A percentile compares a stretch with the other conserved stretches of the same genome.
Conservation (phyloP, 140 eudicot genomes). For the Ambrosia hybrid region DNA sequence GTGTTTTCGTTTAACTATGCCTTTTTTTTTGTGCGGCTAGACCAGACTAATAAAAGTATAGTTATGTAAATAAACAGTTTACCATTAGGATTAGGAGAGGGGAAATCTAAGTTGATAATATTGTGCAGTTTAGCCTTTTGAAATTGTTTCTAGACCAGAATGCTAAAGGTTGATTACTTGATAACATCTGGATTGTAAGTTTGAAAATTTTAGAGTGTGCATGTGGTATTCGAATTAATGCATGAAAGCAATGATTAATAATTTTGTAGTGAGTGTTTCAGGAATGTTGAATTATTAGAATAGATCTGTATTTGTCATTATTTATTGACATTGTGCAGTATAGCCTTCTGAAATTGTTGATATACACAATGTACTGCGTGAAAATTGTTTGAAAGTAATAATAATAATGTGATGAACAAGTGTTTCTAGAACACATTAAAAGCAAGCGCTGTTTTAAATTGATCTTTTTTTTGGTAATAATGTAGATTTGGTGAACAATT, state of each 20-base stretch:
- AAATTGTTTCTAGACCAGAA: too few relatives aligned
- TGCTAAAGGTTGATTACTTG: too few relatives aligned
- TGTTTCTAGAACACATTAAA: neutral
- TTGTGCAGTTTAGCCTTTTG: too few relatives aligned
- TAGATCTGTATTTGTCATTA: neutral
- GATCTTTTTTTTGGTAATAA: neutral
- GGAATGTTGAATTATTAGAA: neutral
- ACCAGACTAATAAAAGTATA: neutral
- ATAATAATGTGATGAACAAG: neutral
- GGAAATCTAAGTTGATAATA: too few relatives aligned
- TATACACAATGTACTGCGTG: neutral
- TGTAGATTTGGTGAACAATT: conserved; percentile 77
- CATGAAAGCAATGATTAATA: too few relatives aligned
- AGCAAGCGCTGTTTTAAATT: neutral
- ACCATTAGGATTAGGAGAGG: too few relatives aligned
- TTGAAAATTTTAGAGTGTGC: too few relatives aligned
- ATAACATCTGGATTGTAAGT: neutral
- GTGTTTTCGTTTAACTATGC: neutral
- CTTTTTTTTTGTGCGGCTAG: neutral
- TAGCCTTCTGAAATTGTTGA: neutral
- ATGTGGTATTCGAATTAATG: too few relatives aligned
- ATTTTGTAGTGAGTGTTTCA: too few relatives aligned
- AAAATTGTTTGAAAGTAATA: too few relatives aligned
- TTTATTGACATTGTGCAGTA: neutral
- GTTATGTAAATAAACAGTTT: neutral